A percentile compares a stretch with the other conserved stretches of the same genome.
These are phyloP conservation scores for Lithospermum erythrorhizon DNA, from an alignment of 257 asterid species.

Conservation along the genomic window DNA sequence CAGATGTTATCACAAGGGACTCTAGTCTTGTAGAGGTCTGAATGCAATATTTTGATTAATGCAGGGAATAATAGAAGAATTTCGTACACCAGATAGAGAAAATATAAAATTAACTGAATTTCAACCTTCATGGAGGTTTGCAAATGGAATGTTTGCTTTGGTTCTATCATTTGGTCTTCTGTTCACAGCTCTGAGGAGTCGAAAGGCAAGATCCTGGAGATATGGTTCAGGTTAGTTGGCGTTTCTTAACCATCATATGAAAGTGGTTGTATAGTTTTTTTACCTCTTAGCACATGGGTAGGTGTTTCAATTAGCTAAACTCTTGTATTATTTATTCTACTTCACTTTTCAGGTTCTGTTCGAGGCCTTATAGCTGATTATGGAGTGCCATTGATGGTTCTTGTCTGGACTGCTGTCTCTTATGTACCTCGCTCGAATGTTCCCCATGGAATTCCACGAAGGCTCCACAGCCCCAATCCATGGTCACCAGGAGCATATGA, in stretches of 20 bases:
- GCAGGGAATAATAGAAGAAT: constrained; percentile 44
- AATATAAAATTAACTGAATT: constrained; percentile 14
- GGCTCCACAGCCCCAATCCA: constrained; percentile 36
- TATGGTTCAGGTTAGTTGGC: constrained; percentile 34
- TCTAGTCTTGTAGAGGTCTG: too few relatives aligned
- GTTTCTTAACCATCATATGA: background rate
- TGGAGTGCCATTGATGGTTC: constrained; percentile 49
- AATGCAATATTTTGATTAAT: constrained; percentile 3
- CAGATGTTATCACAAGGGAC: too few relatives aligned
- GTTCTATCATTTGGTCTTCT: constrained; percentile 38
- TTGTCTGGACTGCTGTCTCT: constrained; percentile 44
- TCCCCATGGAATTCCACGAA: constrained; percentile 43
- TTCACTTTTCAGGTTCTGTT: constrained; percentile 22
- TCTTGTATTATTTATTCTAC: background rate
- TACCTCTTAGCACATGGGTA: background rate
- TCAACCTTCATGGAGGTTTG: constrained; percentile 39
- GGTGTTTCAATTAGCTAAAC: background rate
- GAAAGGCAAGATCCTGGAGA: constrained; percentile 47
- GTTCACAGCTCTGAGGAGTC: constrained; percentile 33
- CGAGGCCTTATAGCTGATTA: constrained; percentile 45
- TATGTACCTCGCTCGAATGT: constrained; percentile 24
- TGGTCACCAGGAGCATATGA: constrained; percentile 33
- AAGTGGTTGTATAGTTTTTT: background rate
- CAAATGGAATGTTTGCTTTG: constrained; percentile 41
- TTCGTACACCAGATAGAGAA: constrained; percentile 37